Evolutionary conservation across 805 yeast genomes (phyloP), one percentile per base, ranked within the genome.

Genomic region (Yamadazyma scolyti): DNA sequence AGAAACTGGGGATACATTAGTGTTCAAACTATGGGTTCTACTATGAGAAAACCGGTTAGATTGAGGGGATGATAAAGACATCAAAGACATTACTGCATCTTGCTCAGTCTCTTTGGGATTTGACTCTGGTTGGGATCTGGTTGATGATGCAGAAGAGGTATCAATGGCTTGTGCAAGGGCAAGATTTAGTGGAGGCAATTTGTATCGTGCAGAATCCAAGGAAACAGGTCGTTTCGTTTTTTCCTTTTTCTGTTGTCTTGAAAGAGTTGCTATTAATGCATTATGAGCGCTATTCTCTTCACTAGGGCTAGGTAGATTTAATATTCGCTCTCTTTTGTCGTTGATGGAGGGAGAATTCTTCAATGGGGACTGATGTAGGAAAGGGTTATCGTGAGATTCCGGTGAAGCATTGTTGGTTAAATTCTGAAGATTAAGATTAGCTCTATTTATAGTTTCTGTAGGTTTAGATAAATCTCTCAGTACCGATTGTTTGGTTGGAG

Each of bases 31-130:
- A 15, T 46, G 57, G 19, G 36, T 59, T 42, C 57, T 54, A 26
- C 56, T 48, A 38, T 56, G 60, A 10, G 42, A 17, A 26, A 52
- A 53, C 28, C 56, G 58, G 23, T 46, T 40, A 11, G 56, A 32
- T 42, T 61, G 68, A 2, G 80, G 79, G 1, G 78, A 71, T 6
- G 79, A 65, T 23, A 75, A 56, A 22, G 77, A 70, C 67, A 75
- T 75, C 31, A 75, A 56, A 14, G 79, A 72, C 46, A 68, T 55
- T 8, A 75, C 68, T 5, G 80, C 80, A 28, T 74, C 79, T 43
- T 73, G 73, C 39, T 75, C 80, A 28, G 55, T 50, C 39, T 54
- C 50, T 15, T 44, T 37, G 11, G 23, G 14, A 10, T 16, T 11
- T 20, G 17, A n/a, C n/a, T n/a, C n/a, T n/a, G n/a, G n/a, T n/a